Evolutionary conservation across 2,329 filamentous ascomycete species (phyloP), one percentile per base, ranked within the genome.

Genomic region (Colletotrichum paranaense): DNA sequence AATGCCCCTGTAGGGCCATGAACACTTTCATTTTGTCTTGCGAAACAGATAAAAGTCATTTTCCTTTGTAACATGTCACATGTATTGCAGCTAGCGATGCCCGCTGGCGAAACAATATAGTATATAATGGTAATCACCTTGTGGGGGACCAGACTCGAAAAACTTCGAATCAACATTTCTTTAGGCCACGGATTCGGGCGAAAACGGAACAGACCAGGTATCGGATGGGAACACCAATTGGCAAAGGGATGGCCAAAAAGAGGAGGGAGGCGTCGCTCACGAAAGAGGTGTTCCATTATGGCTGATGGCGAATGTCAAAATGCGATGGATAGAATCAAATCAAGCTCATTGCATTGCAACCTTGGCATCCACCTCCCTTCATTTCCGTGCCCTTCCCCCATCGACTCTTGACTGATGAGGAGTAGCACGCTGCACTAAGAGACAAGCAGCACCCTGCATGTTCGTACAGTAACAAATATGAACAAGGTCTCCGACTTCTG

Each of bases 121-220:
- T 75, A 75, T 75, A 75, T 75, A 75, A 75, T 75, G 74, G 74
- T 75, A 75, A 75, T 75, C 71, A 64, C 71, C 71, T 71, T 35
- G 57, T 68, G 62, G 72, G 68, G 57, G 59, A 67, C 67, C 68
- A 56, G 58, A 68, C 68, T 72, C 62, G 38, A 72, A 58, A 71
- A 58, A 58, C 46, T 60, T 75, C 53, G 66, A 35, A 55, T 71
- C 55, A 52, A 60, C 26, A 42, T 74, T 64, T 73, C 52, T 56
- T 59, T 49, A 59, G 71, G 53, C 67, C 71, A 62, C 62, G 66
- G 66, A 64, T 62, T 55, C 32, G 52, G 67, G 49, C 64, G 62
- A 73, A 70, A 69, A 70, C 53, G 71, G 71, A 46, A 46, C 46
- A 56, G 69, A 52, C 35, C 56, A 30, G 71, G 67, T 35, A 70